Conservation (phyloP, 495 filamentous ascomycete genomes). For the Penicillium psychrofluorescens region DNA sequence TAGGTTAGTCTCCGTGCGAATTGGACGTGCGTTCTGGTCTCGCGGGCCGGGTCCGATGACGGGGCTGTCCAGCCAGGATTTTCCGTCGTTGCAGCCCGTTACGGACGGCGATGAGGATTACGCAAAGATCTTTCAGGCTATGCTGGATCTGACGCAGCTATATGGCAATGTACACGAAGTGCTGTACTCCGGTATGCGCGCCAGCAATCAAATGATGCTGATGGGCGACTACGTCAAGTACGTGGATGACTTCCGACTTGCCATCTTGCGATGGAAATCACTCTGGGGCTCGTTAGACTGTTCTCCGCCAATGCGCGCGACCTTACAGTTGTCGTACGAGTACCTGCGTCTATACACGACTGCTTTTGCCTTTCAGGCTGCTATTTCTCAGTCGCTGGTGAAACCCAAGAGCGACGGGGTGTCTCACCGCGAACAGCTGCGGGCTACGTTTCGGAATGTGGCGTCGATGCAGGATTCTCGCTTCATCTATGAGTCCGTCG, state of each 20-base stretch:
- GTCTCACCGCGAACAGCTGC: conserved; percentile 35
- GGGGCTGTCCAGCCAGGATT: conserved; percentile 52
- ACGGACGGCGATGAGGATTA: conserved; percentile 52
- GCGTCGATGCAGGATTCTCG: conserved; percentile 53
- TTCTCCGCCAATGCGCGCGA: conserved; percentile 51
- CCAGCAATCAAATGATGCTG: conserved; percentile 57
- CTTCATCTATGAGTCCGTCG: conserved; percentile 57
- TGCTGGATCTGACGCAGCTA: conserved; percentile 57
- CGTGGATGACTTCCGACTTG: conserved; percentile 57
- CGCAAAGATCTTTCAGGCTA: conserved; percentile 55
- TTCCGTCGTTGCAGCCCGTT: conserved; percentile 49
- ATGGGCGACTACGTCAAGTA: conserved; percentile 62
- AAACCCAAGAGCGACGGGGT: conserved; percentile 29
- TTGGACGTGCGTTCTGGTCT: conserved; percentile 60
- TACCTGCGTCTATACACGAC: conserved; percentile 59
- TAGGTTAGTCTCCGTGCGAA: conserved; percentile 54
- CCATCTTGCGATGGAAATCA: conserved; percentile 56
- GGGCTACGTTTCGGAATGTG: conserved; percentile 43
- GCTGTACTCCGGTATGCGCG: conserved; percentile 56
- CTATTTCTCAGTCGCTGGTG: conserved; percentile 50
- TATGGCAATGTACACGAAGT: conserved; percentile 62
- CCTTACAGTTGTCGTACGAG: conserved; percentile 54
- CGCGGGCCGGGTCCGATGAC: conserved; percentile 57
- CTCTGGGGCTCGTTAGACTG: conserved; percentile 54
- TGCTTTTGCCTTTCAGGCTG: conserved; percentile 60